phyloP scores from a whole-genome alignment of 371 early-diverging fungal species.

The Zopfochytrium polystomum region DNA sequence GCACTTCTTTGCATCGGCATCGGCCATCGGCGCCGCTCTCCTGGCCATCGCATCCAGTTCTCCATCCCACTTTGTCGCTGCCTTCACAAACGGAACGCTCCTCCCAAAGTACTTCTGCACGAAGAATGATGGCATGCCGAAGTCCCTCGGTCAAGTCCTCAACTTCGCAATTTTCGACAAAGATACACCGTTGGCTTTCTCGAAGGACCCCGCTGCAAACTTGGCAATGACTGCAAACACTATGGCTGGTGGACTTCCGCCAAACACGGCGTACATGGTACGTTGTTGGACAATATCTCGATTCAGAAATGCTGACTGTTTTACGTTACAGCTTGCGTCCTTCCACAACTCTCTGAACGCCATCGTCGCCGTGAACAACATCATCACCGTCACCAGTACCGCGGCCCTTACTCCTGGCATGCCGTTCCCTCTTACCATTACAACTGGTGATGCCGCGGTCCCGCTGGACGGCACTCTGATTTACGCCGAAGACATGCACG shows the following conservation, averaged over 20 bases:
- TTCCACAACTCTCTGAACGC: conserved; percentile 9
- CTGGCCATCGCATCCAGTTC: no score
- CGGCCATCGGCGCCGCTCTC: no score
- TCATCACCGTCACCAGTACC: background rate
- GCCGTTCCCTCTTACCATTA: background rate
- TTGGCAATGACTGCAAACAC: background rate
- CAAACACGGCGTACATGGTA: conserved; percentile 13
- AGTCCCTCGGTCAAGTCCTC: conserved; percentile 10
- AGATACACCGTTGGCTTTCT: conserved; percentile 9
- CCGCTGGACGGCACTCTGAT: conserved; percentile 6
- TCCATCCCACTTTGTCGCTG: background rate
- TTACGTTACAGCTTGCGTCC: conserved; percentile 3
- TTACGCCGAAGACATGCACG: background rate
- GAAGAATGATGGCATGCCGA: background rate
- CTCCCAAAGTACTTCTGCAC: conserved; percentile 6
- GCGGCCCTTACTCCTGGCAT: background rate
- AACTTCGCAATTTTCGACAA: conserved; percentile 2
- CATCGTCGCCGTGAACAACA: conserved; percentile 2
- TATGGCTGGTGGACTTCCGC: background rate
- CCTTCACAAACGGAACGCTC: conserved; percentile 7
- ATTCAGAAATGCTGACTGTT: background rate
- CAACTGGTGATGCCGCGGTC: background rate
- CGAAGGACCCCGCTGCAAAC: background rate
- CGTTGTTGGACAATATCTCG: background rate
- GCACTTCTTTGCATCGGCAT: no score